phyloP scores from a whole-genome alignment of 1,139 yeast genomes.

The Yamadazyma siamensis region DNA sequence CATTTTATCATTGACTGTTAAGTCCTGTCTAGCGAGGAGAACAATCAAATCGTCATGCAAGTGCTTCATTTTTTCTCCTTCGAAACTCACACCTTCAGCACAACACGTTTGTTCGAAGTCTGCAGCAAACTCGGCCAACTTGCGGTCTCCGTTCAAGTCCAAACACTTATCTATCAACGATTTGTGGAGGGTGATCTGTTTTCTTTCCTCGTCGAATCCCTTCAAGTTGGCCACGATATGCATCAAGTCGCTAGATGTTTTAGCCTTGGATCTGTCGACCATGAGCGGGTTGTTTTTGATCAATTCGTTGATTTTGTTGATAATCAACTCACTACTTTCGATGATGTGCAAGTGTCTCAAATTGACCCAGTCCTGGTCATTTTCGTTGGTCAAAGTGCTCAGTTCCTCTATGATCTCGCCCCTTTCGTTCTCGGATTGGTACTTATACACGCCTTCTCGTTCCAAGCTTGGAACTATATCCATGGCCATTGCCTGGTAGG shows the following conservation, averaged over 20 bases:
- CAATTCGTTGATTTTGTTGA: conserved; percentile 61
- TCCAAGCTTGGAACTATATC: conserved; percentile 58
- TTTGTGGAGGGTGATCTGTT: conserved; percentile 57
- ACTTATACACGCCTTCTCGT: conserved; percentile 54
- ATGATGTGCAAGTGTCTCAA: conserved; percentile 75
- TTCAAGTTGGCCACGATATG: conserved; percentile 65
- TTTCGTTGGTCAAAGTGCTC: conserved; percentile 50
- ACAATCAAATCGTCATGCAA: conserved; percentile 66
- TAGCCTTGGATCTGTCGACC: conserved; percentile 60
- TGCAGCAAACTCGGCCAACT: conserved; percentile 59
- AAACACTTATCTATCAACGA: conserved; percentile 58
- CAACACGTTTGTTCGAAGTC: conserved; percentile 73
- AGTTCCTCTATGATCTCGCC: conserved; percentile 48
- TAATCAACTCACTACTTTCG: conserved; percentile 66
- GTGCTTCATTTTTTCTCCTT: conserved; percentile 63
- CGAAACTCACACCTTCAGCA: conserved; percentile 69
- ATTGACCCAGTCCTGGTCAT: conserved; percentile 73
- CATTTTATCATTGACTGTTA: conserved; percentile 61
- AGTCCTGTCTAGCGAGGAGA: conserved; percentile 50
- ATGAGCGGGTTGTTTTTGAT: conserved; percentile 69
- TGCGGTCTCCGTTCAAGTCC: conserved; percentile 47
- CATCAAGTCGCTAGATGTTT: conserved; percentile 58
- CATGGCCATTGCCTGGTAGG: conserved; percentile 92
- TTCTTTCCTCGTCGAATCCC: conserved; percentile 66
- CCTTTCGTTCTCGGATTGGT: conserved; percentile 57